Evolutionary conservation across 2,329 filamentous ascomycete genomes (phyloP), one percentile per base, ranked within the genome.

Genomic region (Sporothrix globosa): DNA sequence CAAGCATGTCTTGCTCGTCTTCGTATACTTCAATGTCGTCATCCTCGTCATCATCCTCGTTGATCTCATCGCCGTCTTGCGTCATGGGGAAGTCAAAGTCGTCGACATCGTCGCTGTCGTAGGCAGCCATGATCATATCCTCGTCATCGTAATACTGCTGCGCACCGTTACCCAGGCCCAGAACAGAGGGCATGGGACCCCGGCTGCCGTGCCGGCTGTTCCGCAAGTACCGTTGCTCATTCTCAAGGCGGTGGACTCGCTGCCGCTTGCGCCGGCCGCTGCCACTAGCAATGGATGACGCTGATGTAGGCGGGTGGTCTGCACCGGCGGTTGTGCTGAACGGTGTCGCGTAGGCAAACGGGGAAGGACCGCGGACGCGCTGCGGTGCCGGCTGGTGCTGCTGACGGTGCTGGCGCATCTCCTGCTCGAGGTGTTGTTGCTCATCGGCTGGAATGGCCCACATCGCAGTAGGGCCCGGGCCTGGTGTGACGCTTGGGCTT

Each of bases 311-410:
- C 9, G 81, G 80, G 21, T 79, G 73, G 69, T 85, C 70, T 13
- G 44, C 58, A 14, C 82, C 77, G 0, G 87, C 83, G 3, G 83
- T 86, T 72, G 88, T 90, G 75, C 90, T 93, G 76, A 90, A 84
- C 0, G 91, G 91, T 0, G 91, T 94, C 2, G 90, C 90, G 75
- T 93, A 93, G n/a, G 88, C 89, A 73, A 88, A 88, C 0, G 90
- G 90, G 0, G 85, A 88, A 14, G 82, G 82, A 78, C 44, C 83
- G 79, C 68, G 77, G 76, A 75, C 77, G 74, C 78, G 78, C 58
- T 82, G 79, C 6, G 76, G 41, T 10, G 24, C 24, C 7, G 39
- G 50, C 56, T 50, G 56, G 77, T 4, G 78, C 69, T 24, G 63
- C 72, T 54, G 61, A 0, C 13, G 61, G n/a, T 67, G 53, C 13